Conservation (phyloP, 495 filamentous ascomycete species). For the Talaromyces ruber region DNA sequence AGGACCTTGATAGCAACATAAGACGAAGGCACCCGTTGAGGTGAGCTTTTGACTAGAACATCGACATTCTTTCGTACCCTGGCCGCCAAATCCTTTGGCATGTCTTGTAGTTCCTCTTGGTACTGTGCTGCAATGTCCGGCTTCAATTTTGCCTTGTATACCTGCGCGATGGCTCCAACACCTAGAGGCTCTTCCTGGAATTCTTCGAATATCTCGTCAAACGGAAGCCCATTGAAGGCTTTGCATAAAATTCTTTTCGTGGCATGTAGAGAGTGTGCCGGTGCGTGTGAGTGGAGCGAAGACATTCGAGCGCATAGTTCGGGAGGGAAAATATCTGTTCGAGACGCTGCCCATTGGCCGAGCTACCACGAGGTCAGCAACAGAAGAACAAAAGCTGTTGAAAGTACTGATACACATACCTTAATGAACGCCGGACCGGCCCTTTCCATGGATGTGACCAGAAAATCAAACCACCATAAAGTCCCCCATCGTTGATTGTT, state of each 20-base stretch:
- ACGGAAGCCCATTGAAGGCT: slow-evolving; percentile 71
- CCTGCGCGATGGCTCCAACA: slow-evolving; percentile 95
- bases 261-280: slow-evolving; percentile 73
- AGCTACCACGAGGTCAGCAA: too few species aligned
- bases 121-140: slow-evolving; percentile 59
- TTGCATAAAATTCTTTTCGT: slow-evolving; percentile 71
- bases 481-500: slow-evolving; percentile 70
- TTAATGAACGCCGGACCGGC: slow-evolving; percentile 98
- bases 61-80: slow-evolving; percentile 77
- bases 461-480: slow-evolving; percentile 89
- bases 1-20: slow-evolving; percentile 97
- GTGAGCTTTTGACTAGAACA: slow-evolving; percentile 73
- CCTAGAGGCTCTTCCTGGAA: slow-evolving; percentile 88
- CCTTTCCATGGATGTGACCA: slow-evolving; percentile 85
- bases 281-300: slow-evolving; percentile 86
- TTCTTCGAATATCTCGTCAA: slow-evolving; percentile 94
- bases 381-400: slow-evolving; percentile 1
- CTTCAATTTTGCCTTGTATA: slow-evolving; percentile 92
- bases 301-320: slow-evolving; percentile 93
- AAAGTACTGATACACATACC: slow-evolving; percentile 38
- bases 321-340: slow-evolving; percentile 94
- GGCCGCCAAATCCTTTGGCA: slow-evolving; percentile 47
- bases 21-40: slow-evolving; percentile 76
- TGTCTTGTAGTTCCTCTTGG: slow-evolving; percentile 43
- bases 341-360: slow-evolving; percentile 97